Percentiles rank a stretch among this genome's conserved stretches.
These are phyloP conservation scores for Tricholoma hemisulphureum DNA, from an alignment of 768 basidiomycete genomes.

Conservation along the genomic window DNA sequence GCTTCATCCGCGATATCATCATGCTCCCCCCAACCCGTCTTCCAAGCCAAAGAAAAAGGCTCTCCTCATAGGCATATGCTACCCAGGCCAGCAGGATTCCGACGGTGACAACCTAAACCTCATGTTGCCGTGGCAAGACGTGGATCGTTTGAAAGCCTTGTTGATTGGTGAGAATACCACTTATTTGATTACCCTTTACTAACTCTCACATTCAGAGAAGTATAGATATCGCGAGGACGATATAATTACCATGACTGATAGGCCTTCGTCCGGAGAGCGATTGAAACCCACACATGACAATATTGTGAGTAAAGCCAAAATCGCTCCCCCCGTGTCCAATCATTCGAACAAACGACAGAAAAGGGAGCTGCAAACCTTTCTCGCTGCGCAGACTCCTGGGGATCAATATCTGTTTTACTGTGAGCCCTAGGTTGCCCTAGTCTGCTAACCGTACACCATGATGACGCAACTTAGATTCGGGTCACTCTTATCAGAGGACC, in stretches of 20 bases:
- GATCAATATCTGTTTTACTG: not conserved
- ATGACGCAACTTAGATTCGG: not conserved
- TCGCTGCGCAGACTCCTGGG: not conserved
- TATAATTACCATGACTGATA: constrained; percentile 1
- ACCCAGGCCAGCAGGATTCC: not conserved
- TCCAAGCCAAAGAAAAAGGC: not conserved
- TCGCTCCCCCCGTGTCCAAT: not conserved
- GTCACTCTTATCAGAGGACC: not conserved
- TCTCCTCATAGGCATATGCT: constrained; percentile 1
- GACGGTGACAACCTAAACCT: not conserved
- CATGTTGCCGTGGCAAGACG: not conserved
- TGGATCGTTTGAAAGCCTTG: not conserved
- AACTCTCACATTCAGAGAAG: not conserved
- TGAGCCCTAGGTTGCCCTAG: not conserved
- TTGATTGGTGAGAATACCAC: not conserved
- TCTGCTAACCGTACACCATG: not conserved
- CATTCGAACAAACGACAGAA: not conserved
- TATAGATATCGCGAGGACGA: not conserved
- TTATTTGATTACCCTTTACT: not conserved
- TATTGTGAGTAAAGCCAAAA: not conserved
- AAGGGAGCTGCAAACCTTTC: not conserved
- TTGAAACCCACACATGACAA: not conserved
- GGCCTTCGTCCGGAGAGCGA: not conserved
- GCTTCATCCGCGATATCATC: not conserved
- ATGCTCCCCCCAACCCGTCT: not conserved